Base-by-base conservation (phyloP, 139 green algal species). In the Raphidocelis subcapitata region DNA sequence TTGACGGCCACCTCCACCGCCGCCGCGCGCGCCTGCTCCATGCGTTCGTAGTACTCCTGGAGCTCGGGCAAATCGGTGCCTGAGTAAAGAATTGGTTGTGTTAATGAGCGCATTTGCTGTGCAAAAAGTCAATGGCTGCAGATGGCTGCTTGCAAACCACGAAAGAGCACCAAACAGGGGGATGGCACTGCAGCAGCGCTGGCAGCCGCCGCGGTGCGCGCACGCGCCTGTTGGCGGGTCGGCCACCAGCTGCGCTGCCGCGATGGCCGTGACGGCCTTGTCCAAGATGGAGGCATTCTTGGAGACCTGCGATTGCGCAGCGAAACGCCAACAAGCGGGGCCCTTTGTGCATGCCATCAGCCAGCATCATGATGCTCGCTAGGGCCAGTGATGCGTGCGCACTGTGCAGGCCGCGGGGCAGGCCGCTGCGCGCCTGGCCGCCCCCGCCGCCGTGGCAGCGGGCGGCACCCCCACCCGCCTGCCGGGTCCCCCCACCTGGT, bases 231-330 rank as follows among this genome's bases (percentile, higher is more conserved):
- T 57, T 23, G 75, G 63, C 47, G 70, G 65, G 41, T 85, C 80
- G 33, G 57, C 57, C 20, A 84, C 79, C 49, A 79, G 78, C 61
- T 76, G 54, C 10, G 71, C 69, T 20, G 77, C 76, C 20, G 84
- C 85, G 47, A 97, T 92, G n/a, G 71, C 56, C 35, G 82, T 70
- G 5, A 96, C 81, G 1, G 90, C 81, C 70, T 89, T 86, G 73
- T 97, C 90, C 15, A 97, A 89, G 73, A 93, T 89, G 18, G 62
- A 62, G 3, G 81, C 84, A 79, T 92, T 96, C 86, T 97, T 97
- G 67, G 91, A 83, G 24, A 96, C 86, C 84, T 95, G 87, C 15
- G 79, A n/a, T n/a, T 84, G 28, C 91, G 75, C 54, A 92, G 77
- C 32, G 79, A 73, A 32, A 33, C 29, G 20, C 18, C 56, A 64